Percentiles rank a stretch among this genome's conserved stretches.
Evolutionary conservation across 1,284 basidiomycete genomes (phyloP).

Genomic region (Leccinum solheimii): DNA sequence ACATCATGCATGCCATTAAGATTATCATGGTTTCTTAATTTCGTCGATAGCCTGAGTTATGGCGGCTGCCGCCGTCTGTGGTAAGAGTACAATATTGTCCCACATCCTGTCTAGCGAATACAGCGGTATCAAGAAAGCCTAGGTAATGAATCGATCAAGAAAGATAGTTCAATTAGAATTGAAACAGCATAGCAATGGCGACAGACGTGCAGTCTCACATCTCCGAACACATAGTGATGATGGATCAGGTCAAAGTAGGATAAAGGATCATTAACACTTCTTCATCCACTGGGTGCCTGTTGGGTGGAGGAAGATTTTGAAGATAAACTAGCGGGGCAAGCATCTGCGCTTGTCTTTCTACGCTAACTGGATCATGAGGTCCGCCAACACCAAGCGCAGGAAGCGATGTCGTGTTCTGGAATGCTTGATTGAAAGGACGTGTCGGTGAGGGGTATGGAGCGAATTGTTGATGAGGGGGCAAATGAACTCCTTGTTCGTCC

Average conservation of each 20-base stretch:
- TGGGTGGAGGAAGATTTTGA: conserved; percentile 48
- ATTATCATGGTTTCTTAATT: background rate
- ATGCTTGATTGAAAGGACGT: conserved; percentile 14
- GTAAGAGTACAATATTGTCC: conserved; percentile 20
- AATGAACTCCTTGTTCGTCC: conserved; percentile 23
- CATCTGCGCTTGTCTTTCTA: conserved; percentile 28
- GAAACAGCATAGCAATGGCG: conserved; percentile 14
- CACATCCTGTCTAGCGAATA: conserved; percentile 26
- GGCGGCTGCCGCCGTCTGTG: background rate
- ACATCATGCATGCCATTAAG: background rate
- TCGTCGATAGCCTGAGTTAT: background rate
- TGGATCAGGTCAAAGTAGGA: conserved; percentile 31
- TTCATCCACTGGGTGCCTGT: conserved; percentile 57
- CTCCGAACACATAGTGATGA: background rate
- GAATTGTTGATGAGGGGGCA: conserved; percentile 29
- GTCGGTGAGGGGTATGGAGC: conserved; percentile 35
- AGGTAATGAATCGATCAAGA: conserved; percentile 8
- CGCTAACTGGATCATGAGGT: conserved; percentile 1
- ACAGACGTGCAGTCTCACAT: background rate
- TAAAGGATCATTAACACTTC: conserved; percentile 57
- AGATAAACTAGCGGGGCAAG: conserved; percentile 60
- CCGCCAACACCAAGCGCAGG: conserved; percentile 5
- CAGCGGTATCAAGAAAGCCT: conserved; percentile 27
- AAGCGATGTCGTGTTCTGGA: conserved; percentile 8
- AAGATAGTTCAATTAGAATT: conserved; percentile 9